phyloP scores from a whole-genome alignment of 2,329 filamentous ascomycete genomes.

The Sphaceloma murrayae region DNA sequence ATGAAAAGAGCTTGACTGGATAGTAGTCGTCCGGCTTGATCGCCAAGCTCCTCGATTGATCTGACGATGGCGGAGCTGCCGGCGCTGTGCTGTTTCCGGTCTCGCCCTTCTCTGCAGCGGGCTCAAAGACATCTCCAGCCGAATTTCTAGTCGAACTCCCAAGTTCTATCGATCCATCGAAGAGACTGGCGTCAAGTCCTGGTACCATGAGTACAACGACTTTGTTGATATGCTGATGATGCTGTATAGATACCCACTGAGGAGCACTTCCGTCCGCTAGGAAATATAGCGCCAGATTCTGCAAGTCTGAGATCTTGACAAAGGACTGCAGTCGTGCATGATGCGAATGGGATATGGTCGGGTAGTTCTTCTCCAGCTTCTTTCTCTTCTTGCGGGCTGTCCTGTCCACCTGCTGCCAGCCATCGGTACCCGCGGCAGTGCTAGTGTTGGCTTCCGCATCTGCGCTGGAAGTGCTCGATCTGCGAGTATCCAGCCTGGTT shows the following conservation, averaged over 20 bases:
- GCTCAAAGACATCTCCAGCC: not conserved
- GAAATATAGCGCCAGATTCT: constrained; percentile 50
- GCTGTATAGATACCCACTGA: constrained; percentile 53
- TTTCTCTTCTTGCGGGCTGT: constrained; percentile 25
- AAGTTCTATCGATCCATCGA: constrained; percentile 49
- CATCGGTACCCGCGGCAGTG: constrained; percentile 19
- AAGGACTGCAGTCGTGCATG: constrained; percentile 46
- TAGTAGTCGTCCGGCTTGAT: constrained; percentile 43
- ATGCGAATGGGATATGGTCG: constrained; percentile 43
- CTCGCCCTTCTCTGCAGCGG: constrained; percentile 13
- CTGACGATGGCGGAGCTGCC: not conserved
- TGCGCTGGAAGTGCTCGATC: not conserved
- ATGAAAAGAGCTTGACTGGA: constrained; percentile 35
- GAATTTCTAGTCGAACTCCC: too few species aligned
- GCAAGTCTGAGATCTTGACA: constrained; percentile 50
- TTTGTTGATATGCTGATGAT: constrained; percentile 52
- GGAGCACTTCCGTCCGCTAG: constrained; percentile 52
- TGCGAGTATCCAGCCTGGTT: not conserved
- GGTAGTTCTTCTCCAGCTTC: constrained; percentile 40
- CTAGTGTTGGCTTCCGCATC: not conserved
- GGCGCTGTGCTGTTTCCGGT: not conserved
- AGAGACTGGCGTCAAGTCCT: constrained; percentile 83
- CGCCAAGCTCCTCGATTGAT: constrained; percentile 23
- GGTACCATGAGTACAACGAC: constrained; percentile 88
- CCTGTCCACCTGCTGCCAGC: constrained; percentile 24